Conservation (phyloP, 345 rosid species). For the Mercurialis annua region DNA sequence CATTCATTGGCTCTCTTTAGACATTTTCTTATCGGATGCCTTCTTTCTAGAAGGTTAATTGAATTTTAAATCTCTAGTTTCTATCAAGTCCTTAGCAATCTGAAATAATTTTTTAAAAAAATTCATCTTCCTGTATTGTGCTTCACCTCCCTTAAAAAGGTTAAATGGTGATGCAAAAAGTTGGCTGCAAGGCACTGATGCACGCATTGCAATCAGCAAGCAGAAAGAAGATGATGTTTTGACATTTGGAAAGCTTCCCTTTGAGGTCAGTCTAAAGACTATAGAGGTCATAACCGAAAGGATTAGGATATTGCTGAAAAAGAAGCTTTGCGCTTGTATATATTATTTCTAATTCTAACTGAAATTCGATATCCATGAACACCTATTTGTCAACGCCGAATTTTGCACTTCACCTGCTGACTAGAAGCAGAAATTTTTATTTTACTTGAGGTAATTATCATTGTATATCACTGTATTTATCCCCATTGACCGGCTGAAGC, state of each 20-base stretch:
- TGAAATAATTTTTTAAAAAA: not conserved
- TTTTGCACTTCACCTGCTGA: conserved; percentile 3
- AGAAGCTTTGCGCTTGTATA: conserved; percentile 19
- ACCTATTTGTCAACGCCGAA: not conserved
- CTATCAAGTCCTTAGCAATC: not conserved
- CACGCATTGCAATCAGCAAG: conserved; percentile 1
- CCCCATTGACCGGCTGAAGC: not conserved
- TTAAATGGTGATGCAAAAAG: not conserved
- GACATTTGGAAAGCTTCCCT: conserved; percentile 8
- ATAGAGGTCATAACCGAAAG: conserved; percentile 13
- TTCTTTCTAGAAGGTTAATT: not conserved
- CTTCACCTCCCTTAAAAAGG: not conserved
- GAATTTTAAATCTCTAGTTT: not conserved
- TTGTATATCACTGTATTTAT: not conserved
- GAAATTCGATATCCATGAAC: not conserved
- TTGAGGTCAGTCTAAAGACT: conserved; percentile 21
- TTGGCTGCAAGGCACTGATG: not conserved
- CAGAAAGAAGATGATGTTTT: not conserved
- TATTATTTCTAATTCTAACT: conserved; percentile 9
- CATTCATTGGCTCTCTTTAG: not conserved
- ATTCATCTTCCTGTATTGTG: too few species aligned
- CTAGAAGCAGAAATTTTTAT: not conserved
- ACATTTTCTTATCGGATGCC: not conserved
- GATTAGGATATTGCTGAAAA: conserved; percentile 5
- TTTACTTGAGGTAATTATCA: conserved; percentile 7